A percentile compares a stretch with the other conserved stretches of the same genome.
Evolutionary conservation across 306 rosid genomes (phyloP).

Genomic region (Geum urbanum): DNA sequence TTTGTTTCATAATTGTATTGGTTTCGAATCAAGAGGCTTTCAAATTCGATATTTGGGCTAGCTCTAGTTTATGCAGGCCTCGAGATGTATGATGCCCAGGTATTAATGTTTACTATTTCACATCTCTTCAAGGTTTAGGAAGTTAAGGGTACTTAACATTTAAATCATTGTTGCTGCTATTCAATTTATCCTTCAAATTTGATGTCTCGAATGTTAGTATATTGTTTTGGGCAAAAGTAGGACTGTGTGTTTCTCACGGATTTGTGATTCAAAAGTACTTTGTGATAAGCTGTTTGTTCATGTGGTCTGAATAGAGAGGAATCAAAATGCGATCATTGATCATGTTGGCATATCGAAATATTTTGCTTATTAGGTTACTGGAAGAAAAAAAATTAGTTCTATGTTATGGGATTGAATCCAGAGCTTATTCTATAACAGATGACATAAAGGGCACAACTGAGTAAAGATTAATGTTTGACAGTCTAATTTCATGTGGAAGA

Average conservation of each 20-base stretch:
- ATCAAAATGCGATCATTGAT: background rate
- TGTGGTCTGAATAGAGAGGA: background rate
- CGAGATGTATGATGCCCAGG: slow-evolving; percentile 95
- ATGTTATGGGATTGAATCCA: background rate
- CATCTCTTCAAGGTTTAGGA: background rate
- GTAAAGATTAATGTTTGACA: background rate
- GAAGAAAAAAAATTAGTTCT: background rate
- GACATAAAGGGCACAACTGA: background rate
- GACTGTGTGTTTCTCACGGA: too few species aligned
- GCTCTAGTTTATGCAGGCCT: slow-evolving; percentile 83
- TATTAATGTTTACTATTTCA: slow-evolving; percentile 15
- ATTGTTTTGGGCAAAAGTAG: too few species aligned
- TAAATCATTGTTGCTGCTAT: too few species aligned
- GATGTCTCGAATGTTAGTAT: too few species aligned
- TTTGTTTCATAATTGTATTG: too few species aligned
- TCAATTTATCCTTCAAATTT: too few species aligned
- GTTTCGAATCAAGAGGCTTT: too few species aligned
- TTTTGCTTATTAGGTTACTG: background rate
- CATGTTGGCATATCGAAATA: background rate
- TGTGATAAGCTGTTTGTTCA: too few species aligned
- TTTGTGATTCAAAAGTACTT: too few species aligned
- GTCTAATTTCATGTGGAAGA: background rate
- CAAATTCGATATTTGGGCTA: slow-evolving; percentile 54
- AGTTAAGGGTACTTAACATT: too few species aligned
- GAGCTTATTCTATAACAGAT: background rate